Base-by-base conservation (phyloP, 1,284 basidiomycete genomes). In the Spongiforma sp. region DNA sequence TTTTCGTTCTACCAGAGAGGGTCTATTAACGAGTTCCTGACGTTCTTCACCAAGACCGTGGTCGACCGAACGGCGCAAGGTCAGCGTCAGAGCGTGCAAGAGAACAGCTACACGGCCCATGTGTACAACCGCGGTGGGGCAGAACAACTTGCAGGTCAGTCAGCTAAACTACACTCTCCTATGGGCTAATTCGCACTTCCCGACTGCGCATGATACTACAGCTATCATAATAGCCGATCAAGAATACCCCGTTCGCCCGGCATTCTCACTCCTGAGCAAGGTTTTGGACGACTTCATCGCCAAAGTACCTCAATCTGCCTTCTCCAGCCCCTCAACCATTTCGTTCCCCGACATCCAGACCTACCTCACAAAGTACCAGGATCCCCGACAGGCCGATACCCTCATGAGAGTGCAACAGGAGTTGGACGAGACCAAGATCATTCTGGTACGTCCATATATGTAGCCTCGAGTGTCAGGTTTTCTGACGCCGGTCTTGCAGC, bases 401-500 rank as follows among this genome's bases (percentile, higher is more conserved):
- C 99, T 99, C 75, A 97, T 99, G 96, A 90, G 93, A 73, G 98
- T 99, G 21, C 98, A 99, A 79, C 93, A 96, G 77, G 98, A 99
- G 77, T 80, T 99, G 57, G 98, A 99, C 76, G 98, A 99, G 83
- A 99, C 98, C 11, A 99, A 99, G 90, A 97, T 99, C 70, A 90
- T 99, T 41, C 81, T 98, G 78, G 95, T 96, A 69, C 30, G 65
- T 52, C 56, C 21, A 52, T 37, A 34, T 21, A 32, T 34, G 26
- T 36, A 41, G 36, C 32, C 43, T 32, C 56, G 14, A 1, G 19
- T 33, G 24, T 6, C 26, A 8, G 24, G 39, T 37, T 57, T 24
- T 57, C 56, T 63, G 30, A 63, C 60, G 26, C 41, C n/a, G n/a
- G 5, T 59, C 61, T 33, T 66, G 55, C 73, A 97, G 94, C 98